Evolutionary conservation across 2,329 filamentous ascomycete genomes (phyloP), one percentile per base, ranked within the genome.

Genomic region (Fusarium avenaceum): DNA sequence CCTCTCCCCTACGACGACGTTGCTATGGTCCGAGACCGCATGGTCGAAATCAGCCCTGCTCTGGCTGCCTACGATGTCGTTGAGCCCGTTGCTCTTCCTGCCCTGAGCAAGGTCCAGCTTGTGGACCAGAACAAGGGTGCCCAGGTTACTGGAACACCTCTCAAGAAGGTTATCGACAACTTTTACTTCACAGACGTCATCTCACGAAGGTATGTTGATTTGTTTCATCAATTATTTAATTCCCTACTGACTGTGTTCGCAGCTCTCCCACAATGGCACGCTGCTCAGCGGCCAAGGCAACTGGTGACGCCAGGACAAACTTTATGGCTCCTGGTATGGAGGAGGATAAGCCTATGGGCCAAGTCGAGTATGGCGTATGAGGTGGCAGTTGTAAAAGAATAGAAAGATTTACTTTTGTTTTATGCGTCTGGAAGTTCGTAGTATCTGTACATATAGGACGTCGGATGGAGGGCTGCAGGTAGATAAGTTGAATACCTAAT

Each of bases 171-270:
- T 58, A 93, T 99, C 74, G 90, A 97, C 75, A 93, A 99, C 85
- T 99, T 99, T 81, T 99, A 94, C 84, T 97, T 98, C 82, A 99
- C 96, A 80, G 95, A 99, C 82, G 89, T 91, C 60, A 97, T 99
- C 80, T 97, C 94, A 39, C 90, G 96, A 87, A 97, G 93, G 93
- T 96, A 84, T 80, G 89, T 84, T 45, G 33, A 44, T 19, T 54
- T 33, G 24, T 32, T 50, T 54, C 35, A 44, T 68, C 61, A 57
- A 28, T 44, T 42, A 17, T 49, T 10, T 46, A 43, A 40, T 65
- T 32, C 52, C 19, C 2, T 65, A 57, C 70, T 79, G 69, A 80
- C 60, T 24, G 22, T 26, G 33, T 24, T 4, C 17, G n/a, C 19
- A 97, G 94, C 84, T 97, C 94, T 67, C 94, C 96, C 51, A 99